Evolutionary conservation across 2,329 filamentous ascomycete genomes (phyloP).

Genomic region (Ceratocystis harringtonii): DNA sequence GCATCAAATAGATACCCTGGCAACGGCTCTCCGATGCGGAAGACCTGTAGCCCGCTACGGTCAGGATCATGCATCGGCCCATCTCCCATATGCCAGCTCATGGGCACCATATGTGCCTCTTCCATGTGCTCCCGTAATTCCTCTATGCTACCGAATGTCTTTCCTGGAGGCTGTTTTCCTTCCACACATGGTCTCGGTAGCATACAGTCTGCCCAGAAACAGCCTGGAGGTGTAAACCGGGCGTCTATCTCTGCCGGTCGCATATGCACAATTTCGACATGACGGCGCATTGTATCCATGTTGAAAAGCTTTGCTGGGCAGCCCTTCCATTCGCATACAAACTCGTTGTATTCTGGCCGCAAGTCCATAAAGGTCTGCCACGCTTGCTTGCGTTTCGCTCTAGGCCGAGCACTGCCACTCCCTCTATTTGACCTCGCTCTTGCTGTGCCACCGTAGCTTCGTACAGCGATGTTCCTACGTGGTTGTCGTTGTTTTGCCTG

Average conservation of each 20-base stretch:
- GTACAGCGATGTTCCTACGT: background rate
- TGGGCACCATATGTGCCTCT: conserved; percentile 35
- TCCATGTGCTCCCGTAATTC: conserved; percentile 39
- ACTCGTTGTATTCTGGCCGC: conserved; percentile 34
- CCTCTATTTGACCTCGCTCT: background rate
- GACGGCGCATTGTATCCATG: conserved; percentile 40
- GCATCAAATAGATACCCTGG: conserved; percentile 38
- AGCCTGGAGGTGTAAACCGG: conserved; percentile 15
- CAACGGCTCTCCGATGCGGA: conserved; percentile 21
- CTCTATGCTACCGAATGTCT: conserved; percentile 17
- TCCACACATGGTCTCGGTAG: background rate
- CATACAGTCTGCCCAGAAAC: conserved; percentile 25
- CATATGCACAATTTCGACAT: conserved; percentile 39
- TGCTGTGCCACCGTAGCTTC: background rate
- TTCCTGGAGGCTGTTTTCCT: background rate
- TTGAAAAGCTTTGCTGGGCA: conserved; percentile 50
- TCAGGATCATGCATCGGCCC: conserved; percentile 27
- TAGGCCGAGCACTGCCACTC: background rate
- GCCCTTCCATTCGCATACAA: conserved; percentile 43
- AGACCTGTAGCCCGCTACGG: conserved; percentile 15
- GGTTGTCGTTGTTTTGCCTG: background rate
- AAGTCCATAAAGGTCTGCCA: conserved; percentile 27
- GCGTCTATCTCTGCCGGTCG: background rate
- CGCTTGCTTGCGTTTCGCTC: background rate
- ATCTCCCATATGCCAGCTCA: conserved; percentile 45